Evolutionary conservation across 108 stramenopile genomes (phyloP), one percentile per base, ranked within the genome.

Genomic region (Pseudonitzschia pungens): DNA sequence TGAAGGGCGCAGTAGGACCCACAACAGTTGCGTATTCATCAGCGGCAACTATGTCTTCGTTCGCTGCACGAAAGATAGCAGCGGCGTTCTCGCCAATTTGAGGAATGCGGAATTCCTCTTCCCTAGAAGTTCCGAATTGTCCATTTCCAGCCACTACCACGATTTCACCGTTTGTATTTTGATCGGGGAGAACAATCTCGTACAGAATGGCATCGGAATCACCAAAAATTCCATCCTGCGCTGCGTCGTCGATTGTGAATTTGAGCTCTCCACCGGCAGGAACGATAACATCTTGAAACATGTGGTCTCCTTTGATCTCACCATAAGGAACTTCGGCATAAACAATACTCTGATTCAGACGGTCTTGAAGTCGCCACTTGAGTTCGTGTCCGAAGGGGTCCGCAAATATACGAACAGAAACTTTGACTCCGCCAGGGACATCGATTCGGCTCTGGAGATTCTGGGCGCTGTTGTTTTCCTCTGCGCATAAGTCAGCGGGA

Each of bases 381-480:
- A 67, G 43, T 67, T 67, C 66, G 36, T 67, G 66, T 3, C 45
- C 45, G 36, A 48, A 67, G 0, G 66, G 66, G 21, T 67, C 66
- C 45, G 66, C 40, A 48, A 43, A 67, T 22, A 67, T 67, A 24
- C 45, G 66, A 26, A 67, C 28, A 0, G 66, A 67, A 0, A 67
- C 44, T 0, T 14, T 48, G 28, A 67, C 66, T 43, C 44, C 66
- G 27, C 40, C n/a, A 8, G 32, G 60, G n/a, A 62, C 32, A 26
- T 58, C 26, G 36, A 14, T 14, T 33, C 60, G 32, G n/a, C 33
- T 62, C 36, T 14, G 33, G 0, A 62, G n/a, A 33, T 33, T 5
- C 8, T 0, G 0, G 60, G 8, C 36, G 32, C 36, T 40, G 66
- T 48, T 67, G 26, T 32, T 67, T 44, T 28, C 28, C 43, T 44